Base-by-base conservation (phyloP, 2,329 filamentous ascomycete species). In the Penicillium digitatum region DNA sequence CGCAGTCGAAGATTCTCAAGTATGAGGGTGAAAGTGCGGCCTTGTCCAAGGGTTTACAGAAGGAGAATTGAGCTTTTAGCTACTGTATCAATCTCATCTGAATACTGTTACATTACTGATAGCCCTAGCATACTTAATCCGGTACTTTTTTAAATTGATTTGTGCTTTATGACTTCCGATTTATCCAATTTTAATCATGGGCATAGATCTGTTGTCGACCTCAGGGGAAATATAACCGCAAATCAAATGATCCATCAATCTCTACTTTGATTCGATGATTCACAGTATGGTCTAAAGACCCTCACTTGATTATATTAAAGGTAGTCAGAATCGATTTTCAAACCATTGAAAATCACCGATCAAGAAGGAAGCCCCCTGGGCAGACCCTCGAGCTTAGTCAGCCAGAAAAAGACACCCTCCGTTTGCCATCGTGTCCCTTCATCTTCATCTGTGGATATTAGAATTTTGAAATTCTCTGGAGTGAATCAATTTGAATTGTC, bases 1-100 rank as follows among this genome's bases (percentile, higher is more conserved):
- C 87, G 57, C 92, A 96, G 77, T 72, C 70, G 49, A 93, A 88
- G 77, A 85, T 96, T 56, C 81, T 85, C 63, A 79, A 75, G 50
- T 89, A 87, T 69, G 92, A 96, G 74, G 78, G 72, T 63, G 86
- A 95, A 69, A 89, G 87, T 72, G 82, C 73, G 1, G 75, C 59
- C 38, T 73, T 95, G 75, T 93, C 93, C 79, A 88, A 87, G 78
- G 75, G 89, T 42, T 72, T 94, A 60, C 74, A 75, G 52, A 74
- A 74, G 48, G 81, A 86, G 65, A 79, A 74, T 59, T 80, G 44
- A 65, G 26, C 5, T 34, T 48, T 42, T 31, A 34, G 31, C 29
- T 48, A 35, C 24, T 38, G 18, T 47, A 48, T 55, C 3, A 40
- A 54, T 45, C 32, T 44, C 31, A 26, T 22, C 32, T 34, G 39